These are phyloP conservation scores for Fusarium sp. DNA, from an alignment of 2,329 filamentous ascomycete species.

Conservation along the genomic window DNA sequence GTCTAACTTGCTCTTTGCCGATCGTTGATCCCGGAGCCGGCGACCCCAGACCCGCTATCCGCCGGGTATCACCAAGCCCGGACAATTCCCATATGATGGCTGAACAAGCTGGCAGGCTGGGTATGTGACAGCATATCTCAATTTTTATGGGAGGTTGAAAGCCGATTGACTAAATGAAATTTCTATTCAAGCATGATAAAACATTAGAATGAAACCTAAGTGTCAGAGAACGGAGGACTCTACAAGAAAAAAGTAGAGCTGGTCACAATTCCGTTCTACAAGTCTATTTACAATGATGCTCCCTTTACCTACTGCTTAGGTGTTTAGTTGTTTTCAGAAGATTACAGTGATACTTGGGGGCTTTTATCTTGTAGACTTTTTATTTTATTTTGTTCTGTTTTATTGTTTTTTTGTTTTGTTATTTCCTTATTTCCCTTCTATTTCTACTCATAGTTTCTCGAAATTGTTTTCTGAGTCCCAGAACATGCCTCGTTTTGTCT, in stretches of 20 bases:
- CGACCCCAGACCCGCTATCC: constrained; percentile 20
- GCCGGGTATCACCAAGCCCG: constrained; percentile 23
- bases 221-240: not conserved
- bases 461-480: not conserved
- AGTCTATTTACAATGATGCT: not conserved
- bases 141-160: not conserved
- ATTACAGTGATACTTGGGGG: too few species aligned
- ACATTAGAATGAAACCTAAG: not conserved
- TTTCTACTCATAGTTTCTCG: not conserved
- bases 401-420: not conserved
- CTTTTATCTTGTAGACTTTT: not conserved
- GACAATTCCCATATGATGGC: constrained; percentile 15
- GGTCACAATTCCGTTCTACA: not conserved
- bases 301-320: not conserved
- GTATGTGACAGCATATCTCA: not conserved
- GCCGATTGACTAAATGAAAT: not conserved
- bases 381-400: not conserved
- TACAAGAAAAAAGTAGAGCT: not conserved
- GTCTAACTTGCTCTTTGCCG: not conserved
- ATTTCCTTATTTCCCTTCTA: not conserved
- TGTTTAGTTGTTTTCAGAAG: not conserved
- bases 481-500: not conserved
- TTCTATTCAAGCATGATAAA: not conserved
- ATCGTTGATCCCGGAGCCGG: constrained; percentile 14
- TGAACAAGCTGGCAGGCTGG: constrained; percentile 11